These are phyloP conservation scores for Usnea hakonensis DNA, from an alignment of 495 filamentous ascomycete genomes.

Conservation along the genomic window DNA sequence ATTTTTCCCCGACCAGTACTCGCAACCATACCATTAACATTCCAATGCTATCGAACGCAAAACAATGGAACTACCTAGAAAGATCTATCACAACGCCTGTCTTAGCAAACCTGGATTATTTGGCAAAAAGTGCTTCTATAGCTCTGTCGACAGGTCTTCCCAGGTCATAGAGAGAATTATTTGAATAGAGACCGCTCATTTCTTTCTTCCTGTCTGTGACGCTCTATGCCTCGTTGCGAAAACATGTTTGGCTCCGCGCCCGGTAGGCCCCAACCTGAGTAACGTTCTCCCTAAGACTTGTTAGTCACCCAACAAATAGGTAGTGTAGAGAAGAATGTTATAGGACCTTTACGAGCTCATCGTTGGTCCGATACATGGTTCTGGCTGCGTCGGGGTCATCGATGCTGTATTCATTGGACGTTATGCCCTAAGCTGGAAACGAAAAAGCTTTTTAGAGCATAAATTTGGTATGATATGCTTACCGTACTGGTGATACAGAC, in stretches of 20 bases:
- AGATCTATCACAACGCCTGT: slow-evolving; percentile 35
- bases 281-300: slow-evolving; percentile 1
- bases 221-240: background rate
- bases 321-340: slow-evolving; percentile 28
- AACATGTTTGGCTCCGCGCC: slow-evolving; percentile 33
- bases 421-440: no score
- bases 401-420: slow-evolving; percentile 45
- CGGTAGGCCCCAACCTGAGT: slow-evolving; percentile 9
- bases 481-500: no score
- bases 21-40: slow-evolving; percentile 57
- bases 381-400: slow-evolving; percentile 36
- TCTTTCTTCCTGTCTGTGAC: background rate
- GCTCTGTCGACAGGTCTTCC: background rate
- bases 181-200: background rate
- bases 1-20: no score
- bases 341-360: slow-evolving; percentile 34
- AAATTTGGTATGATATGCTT: no score
- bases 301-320: background rate
- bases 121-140: background rate
- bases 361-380: slow-evolving; percentile 38
- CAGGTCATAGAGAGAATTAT: background rate
- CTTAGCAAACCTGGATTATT: slow-evolving; percentile 17
- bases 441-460: no score
- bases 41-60: slow-evolving; percentile 67
- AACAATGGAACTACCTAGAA: slow-evolving; percentile 66